Conservation (phyloP, 2,329 filamentous ascomycete genomes). For the Periconia sp. region DNA sequence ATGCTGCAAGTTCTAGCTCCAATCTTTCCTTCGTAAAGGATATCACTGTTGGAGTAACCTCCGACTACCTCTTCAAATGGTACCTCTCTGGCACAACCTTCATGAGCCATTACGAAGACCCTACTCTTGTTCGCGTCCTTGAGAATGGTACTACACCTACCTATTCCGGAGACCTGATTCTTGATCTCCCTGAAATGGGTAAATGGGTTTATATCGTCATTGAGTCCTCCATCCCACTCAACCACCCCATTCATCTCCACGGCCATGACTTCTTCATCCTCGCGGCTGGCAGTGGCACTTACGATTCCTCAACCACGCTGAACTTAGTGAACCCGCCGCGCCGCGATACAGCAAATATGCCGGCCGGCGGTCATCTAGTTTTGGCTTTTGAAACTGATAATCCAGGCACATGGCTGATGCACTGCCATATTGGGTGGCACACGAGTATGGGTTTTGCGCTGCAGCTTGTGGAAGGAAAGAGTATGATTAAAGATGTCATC, state of each 20-base stretch:
- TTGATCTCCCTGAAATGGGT: conserved; percentile 37
- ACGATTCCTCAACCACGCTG: conserved; percentile 13
- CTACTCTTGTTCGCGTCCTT: conserved; percentile 43
- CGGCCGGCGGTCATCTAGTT: conserved; percentile 39
- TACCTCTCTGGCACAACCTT: conserved; percentile 47
- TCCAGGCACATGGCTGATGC: conserved; percentile 42
- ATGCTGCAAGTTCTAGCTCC: conserved; percentile 21
- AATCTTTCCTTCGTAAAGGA: conserved; percentile 34
- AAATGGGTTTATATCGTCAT: conserved; percentile 50
- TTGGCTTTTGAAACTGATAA: conserved; percentile 22
- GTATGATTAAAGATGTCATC: conserved; percentile 15
- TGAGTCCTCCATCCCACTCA: conserved; percentile 37
- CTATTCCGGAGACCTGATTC: conserved; percentile 36
- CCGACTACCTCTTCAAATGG: conserved; percentile 48
- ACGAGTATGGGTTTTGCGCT: conserved; percentile 49
- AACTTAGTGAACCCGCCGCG: conserved; percentile 38
- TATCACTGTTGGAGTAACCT: conserved; percentile 31
- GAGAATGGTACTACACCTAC: conserved; percentile 37
- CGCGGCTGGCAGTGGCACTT: conserved; percentile 42
- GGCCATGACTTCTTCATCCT: conserved; percentile 64
- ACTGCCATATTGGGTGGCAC: conserved; percentile 38
- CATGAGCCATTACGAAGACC: conserved; percentile 43
- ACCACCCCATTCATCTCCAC: conserved; percentile 48
- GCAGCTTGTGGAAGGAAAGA: conserved; percentile 54
- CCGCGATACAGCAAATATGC: conserved; percentile 30